Evolutionary conservation across 345 rosid species (phyloP), one percentile per base, ranked within the genome.

Genomic region (Angophora floribunda): DNA sequence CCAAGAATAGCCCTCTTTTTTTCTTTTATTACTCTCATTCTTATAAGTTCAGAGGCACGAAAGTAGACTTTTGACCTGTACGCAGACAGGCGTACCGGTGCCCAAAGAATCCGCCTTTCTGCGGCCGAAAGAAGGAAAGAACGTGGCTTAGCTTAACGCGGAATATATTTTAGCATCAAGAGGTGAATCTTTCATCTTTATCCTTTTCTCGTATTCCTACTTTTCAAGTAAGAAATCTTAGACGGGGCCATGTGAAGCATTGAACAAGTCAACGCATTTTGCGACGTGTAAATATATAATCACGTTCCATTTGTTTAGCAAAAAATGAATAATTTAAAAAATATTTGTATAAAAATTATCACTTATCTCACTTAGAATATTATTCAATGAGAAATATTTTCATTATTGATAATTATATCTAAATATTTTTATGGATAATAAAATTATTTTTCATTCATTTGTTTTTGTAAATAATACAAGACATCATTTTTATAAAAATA

Each of bases 301-400:
- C 19, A 61, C 7, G 12, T 1, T 61, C 1, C 1, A 1, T 26
- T 26, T 0, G 0, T 3, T 59, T 26, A 6, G 28, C 1, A 30
- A 26, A 61, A 26, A 11, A 61, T 61, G 5, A 26, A 61, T 61
- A 1, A 61, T 26, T 12, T 36, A 36, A 36, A 36, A 36, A 36
- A 36, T 36, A 36, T 36, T 36, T 36, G 4, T 36, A 36, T 36
- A 36, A 36, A 36, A 61, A 2, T 5, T 5, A 61, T 61, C 0
- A 0, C 1, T 12, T 61, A 12, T 26, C 26, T 28, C 7, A 1
- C 3, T 61, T 61, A 13, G 4, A 26, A 26, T 26, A 61, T 26
- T 26, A 3, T 5, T 61, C 30, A 26, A 59, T 5, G 14, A 59
- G 24, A 59, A 59, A 26, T 24, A 57, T 24, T 59, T 59, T 59